Conservation (phyloP, 345 rosid genomes). For the Nasturtium officinale region DNA sequence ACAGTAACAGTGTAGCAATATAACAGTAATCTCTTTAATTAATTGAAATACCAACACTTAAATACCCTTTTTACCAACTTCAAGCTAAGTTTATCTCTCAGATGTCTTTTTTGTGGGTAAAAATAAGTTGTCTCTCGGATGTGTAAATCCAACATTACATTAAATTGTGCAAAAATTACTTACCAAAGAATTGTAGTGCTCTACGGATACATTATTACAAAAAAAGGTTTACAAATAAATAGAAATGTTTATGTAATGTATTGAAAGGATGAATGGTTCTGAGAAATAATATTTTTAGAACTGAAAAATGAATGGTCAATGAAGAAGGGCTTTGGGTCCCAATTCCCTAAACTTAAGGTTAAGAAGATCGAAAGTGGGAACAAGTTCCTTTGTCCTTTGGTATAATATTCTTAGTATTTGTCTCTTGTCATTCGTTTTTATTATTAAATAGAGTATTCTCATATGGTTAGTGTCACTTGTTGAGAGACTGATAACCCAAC, state of each 20-base stretch:
- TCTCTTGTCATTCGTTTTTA: conserved; percentile 24
- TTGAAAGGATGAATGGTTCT: not conserved
- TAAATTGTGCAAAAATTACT: not conserved
- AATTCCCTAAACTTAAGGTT: conserved; percentile 34
- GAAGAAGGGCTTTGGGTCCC: conserved; percentile 36
- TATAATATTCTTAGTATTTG: conserved; percentile 20
- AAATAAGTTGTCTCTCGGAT: not conserved
- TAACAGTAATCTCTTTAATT: not conserved
- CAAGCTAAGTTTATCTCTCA: not conserved
- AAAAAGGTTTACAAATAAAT: not conserved
- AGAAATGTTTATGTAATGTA: conserved; percentile 8
- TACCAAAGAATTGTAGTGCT: not conserved
- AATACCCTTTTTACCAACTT: not conserved
- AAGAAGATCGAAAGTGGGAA: conserved; percentile 30
- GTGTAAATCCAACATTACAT: conserved; percentile 1
- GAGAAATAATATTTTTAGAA: conserved; percentile 10
- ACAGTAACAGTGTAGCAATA: not conserved
- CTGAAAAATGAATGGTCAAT: conserved; percentile 37
- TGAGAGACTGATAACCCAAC: conserved; percentile 27
- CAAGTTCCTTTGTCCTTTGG: conserved; percentile 27
- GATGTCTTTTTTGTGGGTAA: not conserved
- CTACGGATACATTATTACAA: not conserved
- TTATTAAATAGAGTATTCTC: not conserved
- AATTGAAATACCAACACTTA: not conserved
- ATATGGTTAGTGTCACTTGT: conserved; percentile 25